Evolutionary conservation across 768 basidiomycete genomes (phyloP).

Genomic region (Leccinum disarticulatum): DNA sequence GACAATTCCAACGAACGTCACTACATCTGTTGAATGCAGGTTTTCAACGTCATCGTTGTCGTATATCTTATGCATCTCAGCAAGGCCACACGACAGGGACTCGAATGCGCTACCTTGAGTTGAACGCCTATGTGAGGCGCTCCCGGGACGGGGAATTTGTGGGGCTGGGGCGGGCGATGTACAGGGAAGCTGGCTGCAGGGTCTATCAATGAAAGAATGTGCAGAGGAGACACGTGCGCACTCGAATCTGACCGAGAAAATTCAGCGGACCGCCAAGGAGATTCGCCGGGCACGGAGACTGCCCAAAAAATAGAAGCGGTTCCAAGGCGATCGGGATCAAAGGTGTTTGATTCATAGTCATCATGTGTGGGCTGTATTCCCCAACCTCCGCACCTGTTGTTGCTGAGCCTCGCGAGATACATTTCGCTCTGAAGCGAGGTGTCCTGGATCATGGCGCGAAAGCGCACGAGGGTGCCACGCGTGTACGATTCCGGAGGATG

Average conservation of each 20-base stretch:
- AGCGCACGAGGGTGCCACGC: conserved; percentile 62
- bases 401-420: conserved; percentile 53
- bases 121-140: conserved; percentile 65
- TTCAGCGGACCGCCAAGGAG: conserved; percentile 50
- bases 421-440: conserved; percentile 72
- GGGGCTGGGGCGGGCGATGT: conserved; percentile 36
- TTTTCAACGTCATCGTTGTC: conserved; percentile 42
- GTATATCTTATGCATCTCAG: conserved; percentile 51
- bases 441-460: conserved; percentile 81
- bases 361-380: conserved; percentile 46
- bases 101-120: conserved; percentile 52
- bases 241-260: conserved; percentile 22
- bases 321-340: conserved; percentile 53
- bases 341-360: conserved; percentile 7
- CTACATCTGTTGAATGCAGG: conserved; percentile 60
- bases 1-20: conserved; percentile 73
- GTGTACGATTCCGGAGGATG: conserved; percentile 50
- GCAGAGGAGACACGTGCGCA: conserved; percentile 14
- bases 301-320: conserved; percentile 73
- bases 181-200: conserved; percentile 25
- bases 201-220: background rate
- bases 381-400: conserved; percentile 69
- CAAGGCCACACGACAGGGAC: background rate
- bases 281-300: conserved; percentile 69
- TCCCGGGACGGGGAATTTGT: conserved; percentile 65